These are phyloP conservation scores for Phialophora tarda DNA, from an alignment of 2,329 filamentous ascomycete genomes.

Conservation along the genomic window DNA sequence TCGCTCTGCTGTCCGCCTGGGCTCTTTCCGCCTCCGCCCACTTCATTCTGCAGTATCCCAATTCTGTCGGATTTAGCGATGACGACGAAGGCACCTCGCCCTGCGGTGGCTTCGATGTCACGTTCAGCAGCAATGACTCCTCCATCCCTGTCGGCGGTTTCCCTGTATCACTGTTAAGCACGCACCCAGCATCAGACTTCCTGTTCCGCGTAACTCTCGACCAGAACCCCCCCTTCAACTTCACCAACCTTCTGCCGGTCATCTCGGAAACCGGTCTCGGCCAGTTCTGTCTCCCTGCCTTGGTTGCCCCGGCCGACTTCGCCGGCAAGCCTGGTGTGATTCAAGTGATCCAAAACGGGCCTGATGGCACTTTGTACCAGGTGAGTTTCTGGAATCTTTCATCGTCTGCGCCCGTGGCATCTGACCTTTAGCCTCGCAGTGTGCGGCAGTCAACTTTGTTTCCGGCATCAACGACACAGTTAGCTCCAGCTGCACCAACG, in stretches of 20 bases:
- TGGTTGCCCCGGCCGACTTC: conserved; percentile 47
- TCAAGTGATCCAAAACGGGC: conserved; percentile 32
- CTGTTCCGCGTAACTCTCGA: conserved; percentile 56
- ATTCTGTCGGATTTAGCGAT: conserved; percentile 56
- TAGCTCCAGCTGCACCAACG: conserved; percentile 62
- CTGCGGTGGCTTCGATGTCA: conserved; percentile 56
- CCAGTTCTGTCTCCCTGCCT: conserved; percentile 67
- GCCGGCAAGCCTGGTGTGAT: conserved; percentile 30
- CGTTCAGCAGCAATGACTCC: conserved; percentile 52
- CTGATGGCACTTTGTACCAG: conserved; percentile 36
- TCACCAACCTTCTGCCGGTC: conserved; percentile 65
- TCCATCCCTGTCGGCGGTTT: conserved; percentile 56
- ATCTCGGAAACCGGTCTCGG: conserved; percentile 66
- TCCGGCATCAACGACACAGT: conserved; percentile 28
- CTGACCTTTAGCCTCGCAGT: conserved; percentile 24
- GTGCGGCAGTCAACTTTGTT: conserved; percentile 37
- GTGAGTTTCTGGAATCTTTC: conserved; percentile 15
- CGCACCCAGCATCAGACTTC: conserved; percentile 36
- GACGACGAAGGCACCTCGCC: conserved; percentile 55
- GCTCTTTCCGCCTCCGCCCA: conserved; percentile 52
- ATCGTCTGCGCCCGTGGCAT: neutral
- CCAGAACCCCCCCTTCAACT: conserved; percentile 68
- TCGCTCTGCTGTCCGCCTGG: conserved; percentile 24
- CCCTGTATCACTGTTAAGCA: conserved; percentile 53
- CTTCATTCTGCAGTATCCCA: conserved; percentile 61